Evolutionary conservation across 768 basidiomycete genomes (phyloP), one percentile per base, ranked within the genome.

Genomic region (Paxillus involutus): DNA sequence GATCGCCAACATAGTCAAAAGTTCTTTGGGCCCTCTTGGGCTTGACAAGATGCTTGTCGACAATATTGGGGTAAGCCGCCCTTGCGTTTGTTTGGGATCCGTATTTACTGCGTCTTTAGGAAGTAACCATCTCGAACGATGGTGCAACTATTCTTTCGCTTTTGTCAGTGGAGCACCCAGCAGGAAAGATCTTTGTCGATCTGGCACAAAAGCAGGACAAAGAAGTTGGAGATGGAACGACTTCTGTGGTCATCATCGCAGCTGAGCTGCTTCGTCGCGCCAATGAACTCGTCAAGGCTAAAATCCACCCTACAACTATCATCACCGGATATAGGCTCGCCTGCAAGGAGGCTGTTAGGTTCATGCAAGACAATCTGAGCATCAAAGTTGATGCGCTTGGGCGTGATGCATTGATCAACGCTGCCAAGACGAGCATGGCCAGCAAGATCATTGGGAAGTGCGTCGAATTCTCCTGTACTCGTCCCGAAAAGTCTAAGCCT

Each of bases 81-180:
- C 26, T 24, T 33, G 44, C 19, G 5, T 45, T 10, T 36, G 21
- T 24, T 19, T 12, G n/a, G 37, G 29, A 21, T 48, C 35, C 39
- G 32, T 59, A 50, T 53, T 60, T 51, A 66, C 32, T 54, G 9
- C 50, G 26, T 49, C 36, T 43, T 6, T 71, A 96, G 94, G 97
- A 99, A 81, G 95, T 98, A 29, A 98, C 97, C 30, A 98, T 99
- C 70, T 98, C 97, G 44, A 99, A 99, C 74, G 97, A 98, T 75
- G 97, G 97, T 45, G 97, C 97, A 14, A 98, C 97, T n/a, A 99
- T 99, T 63, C 84, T 99, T 37, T 88, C 91, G 21, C 80, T 98
- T 17, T 79, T 98, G 39, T 86, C 93, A 14, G 95, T 99, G 43
- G 93, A 97, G 64, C 94, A 98, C 67, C 97, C 97, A 26, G 97